phyloP scores from a whole-genome alignment of 129 eudicot species.

The Chrysanthemum seticuspe region DNA sequence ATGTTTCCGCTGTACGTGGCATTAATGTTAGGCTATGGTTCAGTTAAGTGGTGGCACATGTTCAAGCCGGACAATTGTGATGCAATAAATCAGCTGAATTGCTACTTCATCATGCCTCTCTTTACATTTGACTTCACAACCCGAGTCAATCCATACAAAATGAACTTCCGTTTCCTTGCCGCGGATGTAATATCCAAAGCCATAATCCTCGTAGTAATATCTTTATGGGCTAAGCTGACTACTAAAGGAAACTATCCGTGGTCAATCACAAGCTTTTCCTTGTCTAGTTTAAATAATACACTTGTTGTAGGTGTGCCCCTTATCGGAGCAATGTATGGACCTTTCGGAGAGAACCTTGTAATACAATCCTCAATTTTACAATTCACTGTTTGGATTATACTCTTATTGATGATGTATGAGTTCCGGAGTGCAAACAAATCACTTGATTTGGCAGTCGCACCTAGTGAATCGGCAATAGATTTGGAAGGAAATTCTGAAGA shows the following conservation, averaged over 20 bases:
- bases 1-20: slow-evolving; percentile 68
- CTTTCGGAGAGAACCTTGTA: slow-evolving; percentile 42
- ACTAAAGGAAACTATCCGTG: slow-evolving; percentile 42
- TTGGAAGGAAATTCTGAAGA: slow-evolving; percentile 22
- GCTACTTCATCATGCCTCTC: slow-evolving; percentile 57
- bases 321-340: slow-evolving; percentile 59
- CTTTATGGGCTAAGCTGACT: slow-evolving; percentile 49
- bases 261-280: slow-evolving; percentile 62
- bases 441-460: slow-evolving; percentile 26
- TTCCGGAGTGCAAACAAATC: slow-evolving; percentile 30
- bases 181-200: slow-evolving; percentile 50
- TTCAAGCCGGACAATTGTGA: slow-evolving; percentile 57
- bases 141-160: slow-evolving; percentile 41
- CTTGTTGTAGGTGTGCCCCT: slow-evolving; percentile 68
- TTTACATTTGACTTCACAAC: slow-evolving; percentile 54
- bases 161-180: slow-evolving; percentile 52
- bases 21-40: slow-evolving; percentile 49
- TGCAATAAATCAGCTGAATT: slow-evolving; percentile 58
- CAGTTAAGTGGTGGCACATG: slow-evolving; percentile 40
- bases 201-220: slow-evolving; percentile 30
- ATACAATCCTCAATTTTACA: slow-evolving; percentile 53
- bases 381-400: slow-evolving; percentile 44
- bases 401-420: slow-evolving; percentile 44
- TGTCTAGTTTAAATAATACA: slow-evolving; percentile 47
- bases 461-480: slow-evolving; percentile 25